Evolutionary conservation across 345 rosid species (phyloP), one percentile per base, ranked within the genome.

Genomic region (Citrus reticulata): DNA sequence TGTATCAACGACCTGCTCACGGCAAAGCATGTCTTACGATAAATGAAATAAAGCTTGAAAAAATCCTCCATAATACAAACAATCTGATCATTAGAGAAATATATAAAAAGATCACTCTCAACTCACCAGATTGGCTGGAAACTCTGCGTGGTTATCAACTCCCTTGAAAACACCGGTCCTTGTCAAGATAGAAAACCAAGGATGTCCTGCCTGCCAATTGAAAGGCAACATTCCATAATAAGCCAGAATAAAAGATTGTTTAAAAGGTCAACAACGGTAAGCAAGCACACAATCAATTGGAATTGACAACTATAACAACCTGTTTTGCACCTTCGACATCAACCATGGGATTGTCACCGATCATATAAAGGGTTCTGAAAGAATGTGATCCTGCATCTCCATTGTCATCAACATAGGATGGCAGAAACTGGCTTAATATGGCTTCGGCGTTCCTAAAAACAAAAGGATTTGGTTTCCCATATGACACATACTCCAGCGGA

Each of bases 161-260:
- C 79, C 86, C n/a, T 79, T 83, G 80, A 85, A 88, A 58, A 88
- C 86, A 1, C 91, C 88, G 0, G 91, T 83, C 77, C 88, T 85
- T 7, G 88, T 88, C 68, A 88, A 76, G 75, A 88, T 83, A 46
- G 86, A 86, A 82, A 86, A 89, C 88, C 91, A 89, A 40, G 88
- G 87, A 63, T 65, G 79, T 67, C 88, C 87, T 0, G 88, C 85
- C 91, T 85, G 86, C 40, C 82, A 82, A 37, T 55, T 14, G 6
- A 6, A 61, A 20, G 68, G 9, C 60, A 25, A 3, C 25, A 34
- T 40, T 39, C 49, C 46, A 5, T 20, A 24, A 32, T 40, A 65
- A 54, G 32, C 61, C 25, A 2, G 27, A 62, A 39, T n/a, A 46
- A 62, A 25, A 25, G 58, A 62, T 46, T 75, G 58, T 46, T 10